Conservation (phyloP, 495 filamentous ascomycete genomes). For the Antarctomyces pellizariae region DNA sequence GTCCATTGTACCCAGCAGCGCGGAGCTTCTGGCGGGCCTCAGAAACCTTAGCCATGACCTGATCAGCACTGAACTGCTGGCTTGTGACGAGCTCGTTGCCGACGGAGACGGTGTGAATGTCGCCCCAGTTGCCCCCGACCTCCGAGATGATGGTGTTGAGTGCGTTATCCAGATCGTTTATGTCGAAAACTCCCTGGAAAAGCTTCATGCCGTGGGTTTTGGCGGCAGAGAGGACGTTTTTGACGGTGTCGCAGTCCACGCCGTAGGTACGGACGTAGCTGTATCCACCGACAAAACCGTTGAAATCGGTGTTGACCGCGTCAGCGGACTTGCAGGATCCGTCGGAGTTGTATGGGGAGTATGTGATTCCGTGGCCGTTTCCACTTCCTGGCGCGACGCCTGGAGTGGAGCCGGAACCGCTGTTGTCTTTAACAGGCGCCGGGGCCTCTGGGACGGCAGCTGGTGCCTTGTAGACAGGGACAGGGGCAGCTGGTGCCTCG, state of each 20-base stretch:
- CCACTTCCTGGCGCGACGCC: slow-evolving; percentile 4
- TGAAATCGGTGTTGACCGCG: slow-evolving; percentile 40
- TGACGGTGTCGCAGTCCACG: slow-evolving; percentile 49
- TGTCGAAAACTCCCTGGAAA: slow-evolving; percentile 49
- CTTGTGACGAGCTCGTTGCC: slow-evolving; percentile 66
- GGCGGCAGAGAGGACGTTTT: slow-evolving; percentile 32
- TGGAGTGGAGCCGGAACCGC: slow-evolving; percentile 4
- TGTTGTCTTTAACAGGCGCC: slow-evolving; percentile 7
- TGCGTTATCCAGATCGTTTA: slow-evolving; percentile 28
- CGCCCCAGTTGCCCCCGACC: slow-evolving; percentile 28
- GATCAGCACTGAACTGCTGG: slow-evolving; percentile 22
- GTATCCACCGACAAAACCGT: slow-evolving; percentile 23
- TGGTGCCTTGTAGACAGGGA: slow-evolving; percentile 3
- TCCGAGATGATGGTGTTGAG: slow-evolving; percentile 29
- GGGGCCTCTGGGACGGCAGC: slow-evolving; percentile 6
- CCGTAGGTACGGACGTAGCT: slow-evolving; percentile 56
- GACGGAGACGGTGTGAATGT: slow-evolving; percentile 44
- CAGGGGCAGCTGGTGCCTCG: slow-evolving; percentile 2
- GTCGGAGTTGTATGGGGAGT: slow-evolving; percentile 47
- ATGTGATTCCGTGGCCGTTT: slow-evolving; percentile 34
- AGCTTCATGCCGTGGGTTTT: slow-evolving; percentile 34
- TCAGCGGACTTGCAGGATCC: slow-evolving; percentile 39
- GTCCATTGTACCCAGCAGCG: slow-evolving; percentile 40
- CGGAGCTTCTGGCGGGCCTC: slow-evolving; percentile 32
- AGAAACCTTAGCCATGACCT: slow-evolving; percentile 30